These are phyloP conservation scores for Cucurbita pepo DNA, from an alignment of 306 rosid genomes.

Conservation along the genomic window DNA sequence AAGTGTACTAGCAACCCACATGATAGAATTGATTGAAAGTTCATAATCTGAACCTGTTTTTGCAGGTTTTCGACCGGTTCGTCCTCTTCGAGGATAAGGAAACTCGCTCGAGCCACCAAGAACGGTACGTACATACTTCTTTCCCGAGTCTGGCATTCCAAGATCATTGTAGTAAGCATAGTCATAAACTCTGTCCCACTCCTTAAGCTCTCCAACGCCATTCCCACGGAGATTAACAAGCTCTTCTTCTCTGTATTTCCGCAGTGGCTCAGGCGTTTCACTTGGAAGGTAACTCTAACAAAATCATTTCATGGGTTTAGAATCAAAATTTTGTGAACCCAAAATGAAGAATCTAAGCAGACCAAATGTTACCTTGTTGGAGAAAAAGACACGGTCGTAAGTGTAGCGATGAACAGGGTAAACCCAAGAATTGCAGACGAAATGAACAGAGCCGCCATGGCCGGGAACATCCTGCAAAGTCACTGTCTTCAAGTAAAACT, in stretches of 20 bases:
- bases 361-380: slow-evolving; percentile 39
- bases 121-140: slow-evolving; percentile 37
- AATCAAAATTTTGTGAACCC: neutral
- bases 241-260: slow-evolving; percentile 56
- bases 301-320: neutral
- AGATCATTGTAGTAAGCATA: slow-evolving; percentile 78
- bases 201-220: slow-evolving; percentile 45
- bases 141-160: slow-evolving; percentile 53
- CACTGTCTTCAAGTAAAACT: slow-evolving; percentile 55
- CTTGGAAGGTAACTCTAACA: slow-evolving; percentile 60
- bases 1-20: neutral
- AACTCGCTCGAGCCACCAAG: slow-evolving; percentile 50
- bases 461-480: slow-evolving; percentile 54
- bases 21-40: neutral
- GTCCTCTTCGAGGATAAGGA: slow-evolving; percentile 84
- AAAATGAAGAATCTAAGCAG: neutral
- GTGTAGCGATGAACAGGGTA: slow-evolving; percentile 67
- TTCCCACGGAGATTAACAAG: slow-evolving; percentile 46
- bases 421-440: slow-evolving; percentile 90
- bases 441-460: slow-evolving; percentile 41
- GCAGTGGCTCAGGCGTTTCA: slow-evolving; percentile 46
- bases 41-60: slow-evolving; percentile 25
- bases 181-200: slow-evolving; percentile 97
- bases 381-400: slow-evolving; percentile 52
- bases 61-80: slow-evolving; percentile 58